A percentile compares a stretch with the other conserved stretches of the same genome.
Conservation (phyloP, 345 rosid genomes). For the Heritiera littoralis region DNA sequence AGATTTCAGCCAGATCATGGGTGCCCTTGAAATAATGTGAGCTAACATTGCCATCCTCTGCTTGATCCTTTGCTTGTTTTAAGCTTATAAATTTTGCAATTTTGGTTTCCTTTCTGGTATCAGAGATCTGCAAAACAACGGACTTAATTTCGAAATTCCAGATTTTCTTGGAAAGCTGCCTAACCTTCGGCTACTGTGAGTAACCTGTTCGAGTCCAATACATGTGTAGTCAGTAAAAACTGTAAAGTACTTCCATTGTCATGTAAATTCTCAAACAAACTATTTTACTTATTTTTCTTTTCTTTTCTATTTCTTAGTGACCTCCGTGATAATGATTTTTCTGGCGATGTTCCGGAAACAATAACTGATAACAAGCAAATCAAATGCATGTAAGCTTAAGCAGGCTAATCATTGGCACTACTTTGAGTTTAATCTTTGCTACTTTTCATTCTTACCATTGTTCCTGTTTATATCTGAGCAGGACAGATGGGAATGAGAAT, state of each 20-base stretch:
- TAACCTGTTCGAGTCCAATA: not conserved
- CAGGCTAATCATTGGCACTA: not conserved
- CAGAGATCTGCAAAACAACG: not conserved
- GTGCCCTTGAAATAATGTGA: not conserved
- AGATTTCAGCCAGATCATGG: conserved; percentile 1
- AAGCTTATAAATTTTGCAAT: not conserved
- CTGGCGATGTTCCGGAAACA: not conserved
- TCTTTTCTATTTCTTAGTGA: not conserved
- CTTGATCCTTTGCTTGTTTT: too few relatives aligned
- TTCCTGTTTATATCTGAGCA: not conserved
- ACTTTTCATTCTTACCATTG: not conserved
- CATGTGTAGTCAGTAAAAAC: not conserved
- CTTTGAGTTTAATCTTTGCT: not conserved
- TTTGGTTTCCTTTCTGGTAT: not conserved
- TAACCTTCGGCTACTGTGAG: not conserved
- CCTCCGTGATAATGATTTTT: not conserved
- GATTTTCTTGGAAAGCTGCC: conserved; percentile 6
- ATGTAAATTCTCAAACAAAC: not conserved
- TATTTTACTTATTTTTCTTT: too few relatives aligned
- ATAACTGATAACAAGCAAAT: not conserved
- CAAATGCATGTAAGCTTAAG: not conserved
- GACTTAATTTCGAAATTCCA: not conserved
- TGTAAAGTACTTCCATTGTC: not conserved
- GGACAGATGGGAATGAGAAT: not conserved
- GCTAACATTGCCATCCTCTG: too few relatives aligned